Base-by-base conservation (phyloP, 805 yeast species). In the Ogataea naganishii region DNA sequence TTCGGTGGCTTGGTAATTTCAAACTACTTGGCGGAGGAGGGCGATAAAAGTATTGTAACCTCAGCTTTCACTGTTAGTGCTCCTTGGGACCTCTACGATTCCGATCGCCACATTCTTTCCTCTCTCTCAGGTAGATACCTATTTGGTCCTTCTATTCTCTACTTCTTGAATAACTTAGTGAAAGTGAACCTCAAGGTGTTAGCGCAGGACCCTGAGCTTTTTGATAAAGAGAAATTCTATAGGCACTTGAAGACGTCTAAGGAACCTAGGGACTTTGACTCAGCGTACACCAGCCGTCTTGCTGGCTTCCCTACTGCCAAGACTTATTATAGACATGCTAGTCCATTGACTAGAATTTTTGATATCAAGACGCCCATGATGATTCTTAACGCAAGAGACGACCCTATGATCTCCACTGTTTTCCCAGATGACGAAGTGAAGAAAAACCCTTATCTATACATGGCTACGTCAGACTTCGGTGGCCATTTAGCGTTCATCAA, bases 61-160 rank as follows among this genome's bases (percentile, higher is more conserved):
- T 76, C 79, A 5, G 79, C 84, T 4, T 62, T 71, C 10, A 53
- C 73, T 7, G 53, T 80, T 43, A 77, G 80, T 11, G 60, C 75
- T 14, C 89, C 89, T 7, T 81, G 88, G 88, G 83, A 80, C 50
- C 60, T 81, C 47, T 52, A 66, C 11, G 74, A 67, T 35, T 64
- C 80, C 6, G 59, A 65, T n/a, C 46, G 57, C 26, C 69, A 65
- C 24, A 50, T 75, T 30, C 40, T 53, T 4, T 34, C 38, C 6
- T 53, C 64, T 20, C 51, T 50, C 23, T 44, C 61, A 41, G 69
- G 75, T 6, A 49, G 47, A 22, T 46, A 52, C 18, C 25, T 69
- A 3, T 69, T 69, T 33, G 54, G 55, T 11, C 65, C 63, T 20
- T 54, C 60, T 11, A 53, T 70, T 35, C 46, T 62, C 3, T 58